Conservation (phyloP, 768 basidiomycete genomes). For the Hypsizygus marmoreus region DNA sequence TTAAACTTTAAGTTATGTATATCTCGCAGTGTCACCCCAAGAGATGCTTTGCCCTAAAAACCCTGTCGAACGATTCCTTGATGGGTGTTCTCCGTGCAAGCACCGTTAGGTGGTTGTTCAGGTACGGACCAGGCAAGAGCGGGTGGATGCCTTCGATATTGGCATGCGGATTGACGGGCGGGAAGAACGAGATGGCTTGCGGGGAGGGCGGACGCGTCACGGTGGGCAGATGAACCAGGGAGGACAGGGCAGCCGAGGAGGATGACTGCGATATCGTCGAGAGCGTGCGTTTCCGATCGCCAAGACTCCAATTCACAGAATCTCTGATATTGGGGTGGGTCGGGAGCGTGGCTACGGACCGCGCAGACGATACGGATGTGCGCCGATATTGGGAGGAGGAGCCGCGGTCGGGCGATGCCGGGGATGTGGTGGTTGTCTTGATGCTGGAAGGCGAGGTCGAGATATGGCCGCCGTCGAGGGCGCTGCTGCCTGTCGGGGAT, state of each 20-base stretch:
- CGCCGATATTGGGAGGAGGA: conserved; percentile 41
- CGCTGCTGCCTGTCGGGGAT: conserved; percentile 35
- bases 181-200: conserved; percentile 63
- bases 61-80: conserved; percentile 69
- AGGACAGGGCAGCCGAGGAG: conserved; percentile 57
- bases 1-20: neutral
- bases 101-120: conserved; percentile 71
- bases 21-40: conserved; percentile 21
- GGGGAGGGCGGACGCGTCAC: conserved; percentile 46
- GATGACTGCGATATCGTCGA: conserved; percentile 59
- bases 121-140: conserved; percentile 70
- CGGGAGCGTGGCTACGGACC: conserved; percentile 62
- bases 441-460: conserved; percentile 38
- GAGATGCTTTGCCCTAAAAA: conserved; percentile 55
- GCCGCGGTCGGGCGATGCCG: conserved; percentile 23
- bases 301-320: conserved; percentile 21
- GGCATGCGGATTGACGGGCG: conserved; percentile 54
- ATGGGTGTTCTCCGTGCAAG: conserved; percentile 66
- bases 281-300: conserved; percentile 54
- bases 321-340: conserved; percentile 36
- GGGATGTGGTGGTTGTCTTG: conserved; percentile 28
- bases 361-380: conserved; percentile 53
- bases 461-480: conserved; percentile 23
- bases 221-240: conserved; percentile 54
- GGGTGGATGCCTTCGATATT: conserved; percentile 67